Base-by-base conservation (phyloP, 257 asterid species). In the Nicotiana knightiana region DNA sequence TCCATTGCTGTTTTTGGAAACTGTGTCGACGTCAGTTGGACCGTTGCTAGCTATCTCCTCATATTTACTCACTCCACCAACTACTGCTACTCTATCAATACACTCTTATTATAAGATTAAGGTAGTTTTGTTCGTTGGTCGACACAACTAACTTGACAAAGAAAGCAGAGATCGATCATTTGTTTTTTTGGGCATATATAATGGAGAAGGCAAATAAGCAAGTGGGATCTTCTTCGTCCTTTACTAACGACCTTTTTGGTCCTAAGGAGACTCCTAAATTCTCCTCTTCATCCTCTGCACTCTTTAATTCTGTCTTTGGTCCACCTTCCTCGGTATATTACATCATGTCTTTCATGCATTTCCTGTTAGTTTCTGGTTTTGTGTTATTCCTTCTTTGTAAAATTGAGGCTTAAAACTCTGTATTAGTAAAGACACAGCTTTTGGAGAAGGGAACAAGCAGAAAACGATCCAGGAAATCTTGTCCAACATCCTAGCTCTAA, bases 151-250 rank as follows among this genome's bases (percentile, higher is more conserved):
- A 37, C 43, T 37, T 37, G 43, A 37, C 43, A 37, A 37, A 76
- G 67, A 76, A 24, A 26, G 32, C 9, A 32, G 70, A 11, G 12
- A 76, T 55, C n/a, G 32, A 17, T 5, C 4, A 57, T 2, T 3
- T 68, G 58, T 35, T 9, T 48, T 10, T 48, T 37, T 37, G 43
- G 43, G 35, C 21, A 61, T 67, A 3, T 33, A 9, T 37, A 17
- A 93, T 93, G 97, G 97, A 93, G 48, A 91, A 90, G 81, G 89
- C 86, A 86, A 43, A 43, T 43, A 93, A 91, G 82, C 87, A 87
- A 84, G 87, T 76, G 51, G 51, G 51, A 68, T 84, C 93, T 9
- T 85, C 78, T 1, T 73, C 93, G 18, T 87, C 93, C 80, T 90
- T 93, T 70, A 84, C 95, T 3, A 82, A 53, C 21, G 95, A 93